Conservation (phyloP, 2,329 filamentous ascomycete species). For the Phyllachora maydis region DNA sequence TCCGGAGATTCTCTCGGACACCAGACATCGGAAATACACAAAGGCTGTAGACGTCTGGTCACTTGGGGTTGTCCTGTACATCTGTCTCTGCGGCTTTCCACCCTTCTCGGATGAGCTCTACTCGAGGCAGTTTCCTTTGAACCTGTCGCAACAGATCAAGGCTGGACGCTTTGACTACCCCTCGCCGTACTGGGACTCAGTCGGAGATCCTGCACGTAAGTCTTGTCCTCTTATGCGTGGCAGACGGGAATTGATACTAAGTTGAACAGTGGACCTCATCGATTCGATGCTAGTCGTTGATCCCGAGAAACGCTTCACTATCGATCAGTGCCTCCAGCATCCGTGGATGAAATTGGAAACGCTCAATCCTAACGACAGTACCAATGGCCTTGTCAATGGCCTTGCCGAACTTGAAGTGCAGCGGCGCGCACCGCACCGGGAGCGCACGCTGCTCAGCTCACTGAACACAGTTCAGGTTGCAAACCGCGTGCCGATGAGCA, state of each 20-base stretch:
- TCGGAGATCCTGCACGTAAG: constrained; percentile 61
- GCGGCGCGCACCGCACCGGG: constrained; percentile 56
- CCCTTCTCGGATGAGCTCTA: constrained; percentile 92
- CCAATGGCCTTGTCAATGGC: constrained; percentile 77
- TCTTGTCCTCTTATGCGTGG: constrained; percentile 2
- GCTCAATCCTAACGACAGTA: constrained; percentile 58
- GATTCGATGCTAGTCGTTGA: constrained; percentile 88
- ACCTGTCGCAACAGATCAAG: constrained; percentile 74
- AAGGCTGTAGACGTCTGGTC: constrained; percentile 95
- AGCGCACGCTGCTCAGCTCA: constrained; percentile 67
- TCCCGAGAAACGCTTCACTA: constrained; percentile 60
- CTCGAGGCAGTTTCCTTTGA: constrained; percentile 64
- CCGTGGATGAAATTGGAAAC: constrained; percentile 59
- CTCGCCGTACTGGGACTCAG: constrained; percentile 84
- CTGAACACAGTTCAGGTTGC: constrained; percentile 52
- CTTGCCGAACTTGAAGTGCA: constrained; percentile 67
- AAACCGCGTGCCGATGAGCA: constrained; percentile 28
- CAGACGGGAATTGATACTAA: constrained; percentile 3
- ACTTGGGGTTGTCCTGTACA: constrained; percentile 91
- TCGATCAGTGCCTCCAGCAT: constrained; percentile 80
- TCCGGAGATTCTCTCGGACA: constrained; percentile 78
- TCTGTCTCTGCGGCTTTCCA: constrained; percentile 89
- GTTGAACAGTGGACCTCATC: constrained; percentile 53
- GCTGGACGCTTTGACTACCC: constrained; percentile 82
- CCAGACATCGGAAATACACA: constrained; percentile 69